Evolutionary conservation across 306 rosid genomes (phyloP).

Genomic region (Abrus pulchellus): DNA sequence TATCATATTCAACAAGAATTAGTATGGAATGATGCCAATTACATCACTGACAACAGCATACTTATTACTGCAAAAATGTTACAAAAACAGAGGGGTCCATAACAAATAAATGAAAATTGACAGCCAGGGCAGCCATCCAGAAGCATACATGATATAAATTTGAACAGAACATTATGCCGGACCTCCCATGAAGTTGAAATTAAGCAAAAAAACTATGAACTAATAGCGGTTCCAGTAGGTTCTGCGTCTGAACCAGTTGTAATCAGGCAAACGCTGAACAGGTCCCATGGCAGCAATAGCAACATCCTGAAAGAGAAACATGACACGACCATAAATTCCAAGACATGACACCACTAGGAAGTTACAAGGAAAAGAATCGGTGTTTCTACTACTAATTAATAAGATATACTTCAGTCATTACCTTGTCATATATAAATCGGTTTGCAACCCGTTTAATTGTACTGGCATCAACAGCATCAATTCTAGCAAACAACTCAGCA

Average conservation of each 20-base stretch:
- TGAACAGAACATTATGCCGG: conserved; percentile 52
- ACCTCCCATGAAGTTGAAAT: conserved; percentile 48
- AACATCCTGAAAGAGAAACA: conserved; percentile 71
- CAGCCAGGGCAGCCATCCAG: conserved; percentile 53
- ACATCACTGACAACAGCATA: conserved; percentile 53
- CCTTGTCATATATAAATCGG: conserved; percentile 93
- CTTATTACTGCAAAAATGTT: conserved; percentile 64
- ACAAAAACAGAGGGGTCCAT: conserved; percentile 50
- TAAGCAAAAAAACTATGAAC: conserved; percentile 49
- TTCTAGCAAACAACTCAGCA: conserved; percentile 94
- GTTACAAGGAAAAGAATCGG: background rate
- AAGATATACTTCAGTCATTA: conserved; percentile 40
- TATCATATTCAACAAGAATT: conserved; percentile 33
- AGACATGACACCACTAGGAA: background rate
- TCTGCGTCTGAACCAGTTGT: conserved; percentile 99
- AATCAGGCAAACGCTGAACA: conserved; percentile 81
- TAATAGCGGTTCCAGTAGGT: conserved; percentile 99
- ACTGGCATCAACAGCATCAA: conserved; percentile 96
- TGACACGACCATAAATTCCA: background rate
- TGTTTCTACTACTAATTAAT: background rate
- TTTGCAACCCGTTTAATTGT: conserved; percentile 93
- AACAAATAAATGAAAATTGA: conserved; percentile 51
- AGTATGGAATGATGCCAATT: conserved; percentile 42
- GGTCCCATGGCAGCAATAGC: conserved; percentile 98
- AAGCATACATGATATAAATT: conserved; percentile 49